Base-by-base conservation (phyloP, 768 basidiomycete genomes). In the Rhodosporidiobolus sp. region DNA sequence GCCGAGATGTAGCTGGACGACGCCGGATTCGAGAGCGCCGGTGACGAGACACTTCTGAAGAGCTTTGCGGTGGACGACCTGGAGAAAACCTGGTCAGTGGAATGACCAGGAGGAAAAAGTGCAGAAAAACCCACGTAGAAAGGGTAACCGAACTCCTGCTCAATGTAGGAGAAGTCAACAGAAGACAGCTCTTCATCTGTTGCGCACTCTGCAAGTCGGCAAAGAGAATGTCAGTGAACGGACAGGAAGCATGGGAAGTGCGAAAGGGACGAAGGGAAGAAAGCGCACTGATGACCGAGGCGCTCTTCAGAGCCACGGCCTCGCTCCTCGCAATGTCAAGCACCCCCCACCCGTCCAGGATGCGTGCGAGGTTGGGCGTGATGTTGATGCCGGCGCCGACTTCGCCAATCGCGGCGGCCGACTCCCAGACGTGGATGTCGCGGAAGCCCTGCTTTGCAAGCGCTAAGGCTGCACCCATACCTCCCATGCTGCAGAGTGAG, bases 351-450 rank as follows among this genome's bases (percentile, higher is more conserved):
- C 69, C 46, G 34, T 79, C 73, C 30, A 82, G 70, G 62, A 80
- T 73, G 19, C 81, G 72, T 0, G 79, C 73, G 14, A 82, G 76
- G 59, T 83, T 83, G 24, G 82, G 80, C 11, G 81, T 79, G n/a
- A 82, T 73, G 72, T 83, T 82, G 59, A 83, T 82, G 2, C 82
- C 81, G 3, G 81, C 80, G 4, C 81, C 82, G 9, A 82, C 81
- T 67, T 82, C 60, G 45, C 60, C 60, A 1, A 61, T 6, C n/a
- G 24, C 22, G 5, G n/a, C 3, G 3, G 60, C 60, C 7, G 46
- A 30, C 28, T 61, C 60, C 60, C 60, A 61, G n/a, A 61, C 45
- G 60, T 49, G 26, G 30, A 61, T 61, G n/a, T 61, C 43, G n/a
- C 8, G 12, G 60, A 45, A 61, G 9, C 60, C 60, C 30, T n/a